Conservation (phyloP, 768 basidiomycete species). For the Tremella yokohamensis region DNA sequence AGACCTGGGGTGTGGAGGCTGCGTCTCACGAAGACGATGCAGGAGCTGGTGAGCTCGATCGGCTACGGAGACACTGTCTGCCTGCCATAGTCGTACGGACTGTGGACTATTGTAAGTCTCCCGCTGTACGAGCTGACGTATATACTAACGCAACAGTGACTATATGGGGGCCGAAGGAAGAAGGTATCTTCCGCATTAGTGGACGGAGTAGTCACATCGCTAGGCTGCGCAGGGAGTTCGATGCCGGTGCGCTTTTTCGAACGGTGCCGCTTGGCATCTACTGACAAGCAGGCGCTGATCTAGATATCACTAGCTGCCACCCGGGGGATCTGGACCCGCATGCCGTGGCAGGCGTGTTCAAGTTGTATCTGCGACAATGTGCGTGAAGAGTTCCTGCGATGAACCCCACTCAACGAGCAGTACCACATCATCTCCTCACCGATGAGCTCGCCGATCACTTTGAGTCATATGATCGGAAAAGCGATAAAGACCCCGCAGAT, state of each 20-base stretch:
- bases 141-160: slow-evolving; percentile 18
- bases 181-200: slow-evolving; percentile 61
- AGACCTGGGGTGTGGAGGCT: slow-evolving; percentile 32
- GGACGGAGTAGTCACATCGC: slow-evolving; percentile 78
- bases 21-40: slow-evolving; percentile 11
- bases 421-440: slow-evolving; percentile 83
- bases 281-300: slow-evolving; percentile 67
- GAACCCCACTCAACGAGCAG: slow-evolving; percentile 53
- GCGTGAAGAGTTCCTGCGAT: slow-evolving; percentile 50
- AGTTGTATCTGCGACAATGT: slow-evolving; percentile 89
- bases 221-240: slow-evolving; percentile 73
- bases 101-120: slow-evolving; percentile 46
- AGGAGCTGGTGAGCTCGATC: slow-evolving; percentile 16
- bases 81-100: slow-evolving; percentile 44
- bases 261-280: slow-evolving; percentile 4
- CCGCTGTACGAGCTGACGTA: slow-evolving; percentile 3
- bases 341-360: slow-evolving; percentile 87
- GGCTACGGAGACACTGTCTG: slow-evolving; percentile 28
- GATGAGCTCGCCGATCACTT: slow-evolving; percentile 67
- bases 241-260: slow-evolving; percentile 58
- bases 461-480: slow-evolving; percentile 64
- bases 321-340: slow-evolving; percentile 91
- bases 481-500: slow-evolving; percentile 41
- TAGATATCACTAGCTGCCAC: slow-evolving; percentile 69
- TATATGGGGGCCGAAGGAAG: slow-evolving; percentile 50